Conservation (phyloP, 352 stramenopile species). For the Phytophthora rubi region DNA sequence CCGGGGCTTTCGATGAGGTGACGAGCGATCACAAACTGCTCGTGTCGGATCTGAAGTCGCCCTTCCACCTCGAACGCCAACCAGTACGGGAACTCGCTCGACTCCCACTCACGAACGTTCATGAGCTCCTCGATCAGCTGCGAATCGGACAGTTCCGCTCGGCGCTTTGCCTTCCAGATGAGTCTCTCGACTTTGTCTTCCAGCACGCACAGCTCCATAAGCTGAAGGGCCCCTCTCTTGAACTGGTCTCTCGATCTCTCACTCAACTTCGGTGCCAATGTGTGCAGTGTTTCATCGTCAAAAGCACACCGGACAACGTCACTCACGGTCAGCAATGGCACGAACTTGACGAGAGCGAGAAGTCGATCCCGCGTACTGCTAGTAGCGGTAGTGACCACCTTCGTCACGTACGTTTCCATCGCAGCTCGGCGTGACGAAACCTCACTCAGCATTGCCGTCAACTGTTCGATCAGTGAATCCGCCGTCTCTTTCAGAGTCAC, state of each 20-base stretch:
- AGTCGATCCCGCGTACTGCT: constrained; percentile 20
- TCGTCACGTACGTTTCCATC: constrained; percentile 33
- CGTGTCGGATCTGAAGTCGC: constrained; percentile 77
- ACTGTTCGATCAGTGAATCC: neutral
- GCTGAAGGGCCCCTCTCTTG: constrained; percentile 27
- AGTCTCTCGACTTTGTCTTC: constrained; percentile 75
- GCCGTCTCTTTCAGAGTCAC: too few species aligned
- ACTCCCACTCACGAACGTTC: constrained; percentile 54
- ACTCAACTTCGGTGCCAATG: constrained; percentile 35
- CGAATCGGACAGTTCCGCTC: constrained; percentile 15
- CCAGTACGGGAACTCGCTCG: constrained; percentile 72
- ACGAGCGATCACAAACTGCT: constrained; percentile 75
- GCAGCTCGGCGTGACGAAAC: constrained; percentile 20
- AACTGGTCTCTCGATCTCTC: constrained; percentile 21
- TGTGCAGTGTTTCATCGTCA: constrained; percentile 40
- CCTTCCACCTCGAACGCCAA: constrained; percentile 89
- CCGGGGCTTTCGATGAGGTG: constrained; percentile 76
- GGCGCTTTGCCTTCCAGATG: constrained; percentile 11
- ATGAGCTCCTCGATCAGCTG: constrained; percentile 61
- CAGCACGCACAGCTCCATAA: constrained; percentile 74
- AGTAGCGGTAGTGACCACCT: constrained; percentile 6
- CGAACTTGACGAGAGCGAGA: constrained; percentile 32
- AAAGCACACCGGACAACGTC: constrained; percentile 52
- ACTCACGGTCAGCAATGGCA: constrained; percentile 32
- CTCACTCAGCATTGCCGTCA: constrained; percentile 21